A percentile compares a stretch with the other conserved stretches of the same genome.
These are phyloP conservation scores for Neurospora sp. DNA, from an alignment of 495 filamentous ascomycete species.

Conservation along the genomic window DNA sequence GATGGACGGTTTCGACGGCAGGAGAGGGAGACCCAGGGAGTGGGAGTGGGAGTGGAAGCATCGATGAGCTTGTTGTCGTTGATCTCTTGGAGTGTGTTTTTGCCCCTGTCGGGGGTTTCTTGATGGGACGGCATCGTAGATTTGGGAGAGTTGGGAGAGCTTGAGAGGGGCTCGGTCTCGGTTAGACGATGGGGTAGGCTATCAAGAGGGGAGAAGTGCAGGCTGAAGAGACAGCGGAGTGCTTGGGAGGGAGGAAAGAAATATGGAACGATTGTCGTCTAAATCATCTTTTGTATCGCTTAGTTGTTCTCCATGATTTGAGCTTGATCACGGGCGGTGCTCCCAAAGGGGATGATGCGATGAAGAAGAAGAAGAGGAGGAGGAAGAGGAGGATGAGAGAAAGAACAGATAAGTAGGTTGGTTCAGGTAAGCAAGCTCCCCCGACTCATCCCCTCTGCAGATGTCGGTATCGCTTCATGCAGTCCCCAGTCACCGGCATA, in stretches of 20 bases:
- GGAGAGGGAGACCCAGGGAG: background rate
- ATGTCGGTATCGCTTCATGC: background rate
- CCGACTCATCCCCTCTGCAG: background rate
- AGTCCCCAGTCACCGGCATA: background rate
- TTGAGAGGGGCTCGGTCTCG: too few species aligned
- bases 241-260: background rate
- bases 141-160: background rate
- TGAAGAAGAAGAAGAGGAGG: background rate
- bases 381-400: background rate
- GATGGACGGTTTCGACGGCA: background rate
- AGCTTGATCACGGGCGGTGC: background rate
- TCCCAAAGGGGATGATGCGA: background rate
- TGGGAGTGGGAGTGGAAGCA: background rate
- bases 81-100: too few species aligned
- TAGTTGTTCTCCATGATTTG: background rate
- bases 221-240: background rate
- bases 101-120: too few species aligned
- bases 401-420: background rate
- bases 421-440: background rate
- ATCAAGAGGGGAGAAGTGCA: background rate
- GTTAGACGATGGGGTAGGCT: background rate
- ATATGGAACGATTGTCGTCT: background rate
- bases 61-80: too few species aligned
- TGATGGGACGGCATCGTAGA: background rate
- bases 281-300: background rate